A percentile compares a stretch with the other conserved stretches of the same genome.
Evolutionary conservation across 768 basidiomycete genomes (phyloP).

Genomic region (Macrolepiota fuliginosa): DNA sequence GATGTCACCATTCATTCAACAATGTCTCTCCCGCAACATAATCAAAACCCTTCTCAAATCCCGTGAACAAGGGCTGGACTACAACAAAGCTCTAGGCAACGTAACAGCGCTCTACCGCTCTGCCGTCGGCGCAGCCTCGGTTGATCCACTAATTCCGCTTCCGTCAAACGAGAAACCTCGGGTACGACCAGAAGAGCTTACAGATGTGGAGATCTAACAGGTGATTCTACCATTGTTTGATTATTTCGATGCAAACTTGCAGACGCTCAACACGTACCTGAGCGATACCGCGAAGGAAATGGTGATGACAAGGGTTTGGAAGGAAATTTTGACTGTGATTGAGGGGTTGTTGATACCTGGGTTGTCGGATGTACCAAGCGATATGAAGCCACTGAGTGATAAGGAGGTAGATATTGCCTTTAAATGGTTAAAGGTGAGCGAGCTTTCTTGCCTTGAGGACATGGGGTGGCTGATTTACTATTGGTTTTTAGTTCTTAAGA

Average conservation of each 20-base stretch:
- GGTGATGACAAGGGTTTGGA: slow-evolving; percentile 95
- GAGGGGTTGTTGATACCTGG: slow-evolving; percentile 91
- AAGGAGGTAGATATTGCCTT: slow-evolving; percentile 99
- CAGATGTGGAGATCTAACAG: slow-evolving; percentile 91
- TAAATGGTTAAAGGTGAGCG: slow-evolving; percentile 87
- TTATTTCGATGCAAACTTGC: slow-evolving; percentile 92
- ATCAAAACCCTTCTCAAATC: slow-evolving; percentile 78
- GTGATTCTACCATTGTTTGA: slow-evolving; percentile 92
- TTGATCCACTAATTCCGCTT: slow-evolving; percentile 77
- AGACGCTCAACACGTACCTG: slow-evolving; percentile 86
- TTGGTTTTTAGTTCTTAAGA: slow-evolving; percentile 68
- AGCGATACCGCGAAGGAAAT: slow-evolving; percentile 83
- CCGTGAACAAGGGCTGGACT: slow-evolving; percentile 59
- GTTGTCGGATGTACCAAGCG: slow-evolving; percentile 77
- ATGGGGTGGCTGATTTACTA: background rate
- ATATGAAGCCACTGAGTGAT: slow-evolving; percentile 89
- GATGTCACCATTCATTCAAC: slow-evolving; percentile 94
- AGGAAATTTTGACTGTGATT: slow-evolving; percentile 84
- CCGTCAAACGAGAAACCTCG: slow-evolving; percentile 75
- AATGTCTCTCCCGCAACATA: slow-evolving; percentile 75
- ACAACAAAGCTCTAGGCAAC: slow-evolving; percentile 86
- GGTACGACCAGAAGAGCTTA: slow-evolving; percentile 75
- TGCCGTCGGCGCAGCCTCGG: slow-evolving; percentile 62
- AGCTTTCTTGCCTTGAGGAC: background rate
- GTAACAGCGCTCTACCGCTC: slow-evolving; percentile 80